Evolutionary conservation across 140 eudicot species (phyloP).

Genomic region (Oenanthe javanica): DNA sequence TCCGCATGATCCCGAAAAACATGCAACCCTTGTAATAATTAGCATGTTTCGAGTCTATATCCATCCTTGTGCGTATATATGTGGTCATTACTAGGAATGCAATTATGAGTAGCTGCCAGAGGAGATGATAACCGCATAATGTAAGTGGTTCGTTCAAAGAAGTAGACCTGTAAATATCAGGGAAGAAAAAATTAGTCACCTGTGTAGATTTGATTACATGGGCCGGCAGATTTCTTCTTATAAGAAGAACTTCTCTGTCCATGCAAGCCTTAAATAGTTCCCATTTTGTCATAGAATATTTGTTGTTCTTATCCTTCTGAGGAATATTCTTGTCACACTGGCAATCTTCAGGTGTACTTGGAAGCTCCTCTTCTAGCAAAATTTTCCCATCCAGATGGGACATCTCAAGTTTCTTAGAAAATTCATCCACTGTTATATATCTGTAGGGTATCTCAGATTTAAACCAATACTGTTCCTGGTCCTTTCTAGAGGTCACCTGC

Average conservation of each 20-base stretch:
- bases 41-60: constrained; percentile 26
- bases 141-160: background rate
- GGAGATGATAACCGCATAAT: background rate
- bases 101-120: constrained; percentile 34
- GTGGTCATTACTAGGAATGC: constrained; percentile 41
- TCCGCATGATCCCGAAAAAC: constrained; percentile 32
- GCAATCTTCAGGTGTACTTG: constrained; percentile 19
- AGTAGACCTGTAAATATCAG: background rate
- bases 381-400: constrained; percentile 20
- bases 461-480: constrained; percentile 41
- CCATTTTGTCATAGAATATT: constrained; percentile 39
- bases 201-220: constrained; percentile 31
- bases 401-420: constrained; percentile 17
- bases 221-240: constrained; percentile 32
- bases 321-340: constrained; percentile 23
- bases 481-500: constrained; percentile 38
- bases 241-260: constrained; percentile 39
- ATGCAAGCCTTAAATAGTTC: constrained; percentile 36
- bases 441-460: constrained; percentile 12
- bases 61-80: constrained; percentile 37
- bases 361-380: constrained; percentile 13
- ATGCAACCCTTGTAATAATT: constrained; percentile 39
- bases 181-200: constrained; percentile 10
- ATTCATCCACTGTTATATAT: constrained; percentile 22
- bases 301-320: constrained; percentile 11